Conservation (phyloP, 495 filamentous ascomycete genomes). For the Podospora didyma region DNA sequence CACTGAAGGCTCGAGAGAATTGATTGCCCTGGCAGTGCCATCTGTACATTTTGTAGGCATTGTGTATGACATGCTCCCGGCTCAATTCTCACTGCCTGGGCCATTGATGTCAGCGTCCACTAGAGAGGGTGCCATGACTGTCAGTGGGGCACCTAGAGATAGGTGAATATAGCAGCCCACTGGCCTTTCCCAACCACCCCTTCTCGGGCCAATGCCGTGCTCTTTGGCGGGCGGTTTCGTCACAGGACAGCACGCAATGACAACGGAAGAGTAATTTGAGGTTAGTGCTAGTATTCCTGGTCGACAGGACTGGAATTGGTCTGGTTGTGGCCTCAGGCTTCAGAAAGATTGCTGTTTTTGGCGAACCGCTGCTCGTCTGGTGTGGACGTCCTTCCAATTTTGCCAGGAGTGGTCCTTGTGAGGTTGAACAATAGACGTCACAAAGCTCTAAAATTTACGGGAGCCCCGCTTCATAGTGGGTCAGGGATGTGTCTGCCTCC, state of each 20-base stretch:
- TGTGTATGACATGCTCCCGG: slow-evolving; percentile 7
- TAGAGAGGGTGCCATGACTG: background rate
- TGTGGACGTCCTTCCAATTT: background rate
- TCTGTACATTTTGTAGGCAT: too few relatives aligned
- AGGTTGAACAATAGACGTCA: slow-evolving; percentile 19
- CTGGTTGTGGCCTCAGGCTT: background rate
- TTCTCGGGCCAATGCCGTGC: slow-evolving; percentile 1
- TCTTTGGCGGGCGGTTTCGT: slow-evolving; percentile 13
- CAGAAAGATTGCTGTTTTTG: slow-evolving; percentile 2
- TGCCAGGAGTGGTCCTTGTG: background rate
- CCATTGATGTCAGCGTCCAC: slow-evolving; percentile 4
- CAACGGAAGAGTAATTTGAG: background rate
- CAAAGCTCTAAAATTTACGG: slow-evolving; percentile 9
- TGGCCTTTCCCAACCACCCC: too few relatives aligned
- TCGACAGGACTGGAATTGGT: too few relatives aligned
- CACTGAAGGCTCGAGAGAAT: background rate
- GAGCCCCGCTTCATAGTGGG: slow-evolving; percentile 7
- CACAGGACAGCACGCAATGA: slow-evolving; percentile 8
- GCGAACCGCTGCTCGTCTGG: slow-evolving; percentile 4
- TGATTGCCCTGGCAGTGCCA: background rate
- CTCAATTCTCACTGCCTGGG: background rate
- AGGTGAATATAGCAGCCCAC: too few relatives aligned
- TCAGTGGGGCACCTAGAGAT: background rate
- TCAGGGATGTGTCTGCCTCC: background rate
- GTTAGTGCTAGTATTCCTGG: too few relatives aligned